These are phyloP conservation scores for Leishmania gerbilli DNA, from an alignment of 208 protist species.

Conservation along the genomic window DNA sequence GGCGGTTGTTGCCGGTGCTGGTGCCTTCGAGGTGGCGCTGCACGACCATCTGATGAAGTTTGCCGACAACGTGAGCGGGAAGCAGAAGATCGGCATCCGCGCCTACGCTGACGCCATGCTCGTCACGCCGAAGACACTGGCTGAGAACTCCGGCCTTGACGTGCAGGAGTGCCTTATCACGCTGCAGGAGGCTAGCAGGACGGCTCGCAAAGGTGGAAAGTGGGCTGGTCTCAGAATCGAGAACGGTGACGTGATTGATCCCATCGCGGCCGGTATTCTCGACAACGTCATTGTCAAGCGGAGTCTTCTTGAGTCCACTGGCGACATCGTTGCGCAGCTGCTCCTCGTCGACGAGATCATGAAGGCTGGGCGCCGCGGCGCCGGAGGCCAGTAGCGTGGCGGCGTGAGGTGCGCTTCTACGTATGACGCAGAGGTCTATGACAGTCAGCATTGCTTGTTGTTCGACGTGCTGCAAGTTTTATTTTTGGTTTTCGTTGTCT, in stretches of 20 bases:
- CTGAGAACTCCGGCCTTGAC: conserved; percentile 98
- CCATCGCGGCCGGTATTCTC: conserved; percentile 94
- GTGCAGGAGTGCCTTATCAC: conserved; percentile 96
- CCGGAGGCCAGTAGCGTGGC: conserved; percentile 47
- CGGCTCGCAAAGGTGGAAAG: conserved; percentile 64
- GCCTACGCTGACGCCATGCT: conserved; percentile 99
- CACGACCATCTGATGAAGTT: conserved; percentile 94
- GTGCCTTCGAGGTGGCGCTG: conserved; percentile 97
- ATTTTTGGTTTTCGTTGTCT: conserved; percentile 2
- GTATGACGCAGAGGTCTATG: neutral
- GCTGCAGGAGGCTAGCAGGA: conserved; percentile 92
- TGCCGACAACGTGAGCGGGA: conserved; percentile 79
- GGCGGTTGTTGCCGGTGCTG: conserved; percentile 97
- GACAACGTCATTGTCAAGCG: conserved; percentile 99
- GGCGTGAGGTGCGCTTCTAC: neutral
- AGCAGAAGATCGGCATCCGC: conserved; percentile 97
- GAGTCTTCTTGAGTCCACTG: conserved; percentile 96
- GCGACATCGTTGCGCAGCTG: conserved; percentile 98
- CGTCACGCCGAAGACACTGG: conserved; percentile 98
- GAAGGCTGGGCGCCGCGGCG: conserved; percentile 95
- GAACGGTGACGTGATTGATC: conserved; percentile 97
- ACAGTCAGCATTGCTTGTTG: neutral
- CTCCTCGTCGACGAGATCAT: conserved; percentile 99
- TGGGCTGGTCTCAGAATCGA: conserved; percentile 97
- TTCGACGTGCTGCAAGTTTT: neutral